Evolutionary conservation across 352 stramenopile genomes (phyloP), one percentile per base, ranked within the genome.

Genomic region (Pythium dissimile): DNA sequence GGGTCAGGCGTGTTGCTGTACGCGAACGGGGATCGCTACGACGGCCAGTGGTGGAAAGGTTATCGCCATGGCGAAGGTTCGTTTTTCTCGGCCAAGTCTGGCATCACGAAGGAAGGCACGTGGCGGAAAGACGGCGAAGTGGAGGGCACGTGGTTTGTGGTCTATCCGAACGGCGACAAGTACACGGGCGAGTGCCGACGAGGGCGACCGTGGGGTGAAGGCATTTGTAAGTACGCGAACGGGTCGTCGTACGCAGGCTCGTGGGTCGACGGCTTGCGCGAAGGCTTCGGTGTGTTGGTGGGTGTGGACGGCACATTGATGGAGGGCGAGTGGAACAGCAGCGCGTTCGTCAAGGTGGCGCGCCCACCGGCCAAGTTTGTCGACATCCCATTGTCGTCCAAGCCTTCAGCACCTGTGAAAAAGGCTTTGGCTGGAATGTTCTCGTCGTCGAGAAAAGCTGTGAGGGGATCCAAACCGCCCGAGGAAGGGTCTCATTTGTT

Each of bases 151-250:
- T 92, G 82, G 82, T 78, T 90, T 28, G 71, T 92, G 8, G 56
- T 69, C 16, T 92, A 87, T 28, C 56, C 67, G 13, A 92, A 88
- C 35, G 75, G 75, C n/a, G 82, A 92, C 62, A 92, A 92, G 54
- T 90, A 84, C 67, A 82, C 73, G 16, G 82, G 82, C 16, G 58
- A 71, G 13, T 86, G 78, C 27, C 73, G 71, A 15, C 74, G 75
- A n/a, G 78, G 80, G 0, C 67, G 73, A 9, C 76, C 82, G 23
- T 88, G 78, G 77, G 82, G 82, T 10, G 68, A 85, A 53, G 95
- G 95, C 1, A 89, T 88, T 1, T 95, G 91, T 49, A 93, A 96
- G 50, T 97, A 97, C 27, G 68, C 81, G 21, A 96, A 96, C 47
- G 92, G 92, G 10, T 84, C 92, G 50, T 80, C 95, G 12, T 98